Base-by-base conservation (phyloP, 2,329 filamentous ascomycete genomes). In the Xylaria sp. region DNA sequence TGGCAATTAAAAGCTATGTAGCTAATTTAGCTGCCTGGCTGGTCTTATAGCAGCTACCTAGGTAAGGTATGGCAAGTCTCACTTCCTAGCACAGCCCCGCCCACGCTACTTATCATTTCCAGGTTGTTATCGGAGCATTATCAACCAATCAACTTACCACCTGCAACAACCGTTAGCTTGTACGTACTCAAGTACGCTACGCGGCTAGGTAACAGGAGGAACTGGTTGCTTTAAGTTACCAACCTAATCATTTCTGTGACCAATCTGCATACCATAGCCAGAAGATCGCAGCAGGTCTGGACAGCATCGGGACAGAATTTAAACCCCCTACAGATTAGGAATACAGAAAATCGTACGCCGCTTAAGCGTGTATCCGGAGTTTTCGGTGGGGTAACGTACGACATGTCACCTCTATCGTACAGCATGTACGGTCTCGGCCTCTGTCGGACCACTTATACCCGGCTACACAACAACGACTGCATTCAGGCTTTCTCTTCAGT, bases 21-120 rank as follows among this genome's bases (percentile, higher is more conserved):
- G n/a, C n/a, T 56, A 62, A 62, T 63, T 67, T 54, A 33, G 60
- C 49, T 67, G 60, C 66, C 66, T 67, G 8, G 28, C 15, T 54
- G 28, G 33, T 56, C 52, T 56, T 56, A 57, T 23, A 43, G 23
- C 23, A 15, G 23, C 3, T 31, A n/a, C n/a, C n/a, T n/a, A n/a
- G n/a, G n/a, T n/a, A n/a, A 9, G 13, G 41, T 43, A n/a, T 8
- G 41, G 41, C 41, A 18, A 18, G 51, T n/a, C 25, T n/a, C 23
- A 18, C 13, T 33, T 28, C 6, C 51, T 3, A 33, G 62, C 55
- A 39, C 63, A 54, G 49, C 51, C 59, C 28, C 63, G 20, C 63
- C 46, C 55, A 56, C 55, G 57, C 20, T 61, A 48, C 49, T 68
- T 64, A 68, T 68, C 66, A 36, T 12, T 23, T 36, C 33, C 28